phyloP scores from a whole-genome alignment of 192 early-diverging fungal species.

The Coemansia sp. region DNA sequence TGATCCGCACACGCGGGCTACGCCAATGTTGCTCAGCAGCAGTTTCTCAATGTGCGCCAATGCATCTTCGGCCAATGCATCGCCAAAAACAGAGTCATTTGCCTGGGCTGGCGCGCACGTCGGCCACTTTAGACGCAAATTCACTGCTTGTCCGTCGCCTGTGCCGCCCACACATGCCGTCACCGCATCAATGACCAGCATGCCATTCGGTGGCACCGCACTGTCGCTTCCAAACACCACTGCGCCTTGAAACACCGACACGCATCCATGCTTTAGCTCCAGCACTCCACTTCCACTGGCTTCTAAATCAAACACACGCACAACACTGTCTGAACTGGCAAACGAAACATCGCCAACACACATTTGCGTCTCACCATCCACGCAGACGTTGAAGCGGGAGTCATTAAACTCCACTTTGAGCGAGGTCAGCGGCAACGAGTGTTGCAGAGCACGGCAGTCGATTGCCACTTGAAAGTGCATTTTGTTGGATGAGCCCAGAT shows the following conservation, averaged over 20 bases:
- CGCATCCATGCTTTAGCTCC: conserved; percentile 9
- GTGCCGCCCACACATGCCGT: conserved; percentile 6
- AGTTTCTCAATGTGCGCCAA: conserved; percentile 31
- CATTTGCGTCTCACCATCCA: not conserved
- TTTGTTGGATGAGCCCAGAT: not conserved
- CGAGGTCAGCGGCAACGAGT: conserved; percentile 13
- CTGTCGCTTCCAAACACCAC: conserved; percentile 2
- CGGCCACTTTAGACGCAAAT: conserved; percentile 26
- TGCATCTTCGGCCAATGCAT: not conserved
- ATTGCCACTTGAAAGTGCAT: conserved; percentile 39
- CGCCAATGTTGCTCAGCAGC: conserved; percentile 27
- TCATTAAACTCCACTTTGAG: conserved; percentile 29
- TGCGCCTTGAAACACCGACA: conserved; percentile 20
- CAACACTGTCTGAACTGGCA: not conserved
- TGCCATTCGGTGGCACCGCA: not conserved
- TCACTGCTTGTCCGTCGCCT: not conserved
- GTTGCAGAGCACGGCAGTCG: conserved; percentile 19
- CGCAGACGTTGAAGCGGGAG: conserved; percentile 8
- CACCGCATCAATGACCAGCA: not conserved
- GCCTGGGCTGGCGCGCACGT: conserved; percentile 15
- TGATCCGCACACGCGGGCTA: conserved; percentile 13
- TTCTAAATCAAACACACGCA: conserved; percentile 4
- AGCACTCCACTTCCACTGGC: not conserved
- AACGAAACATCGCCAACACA: not conserved
- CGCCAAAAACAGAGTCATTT: not conserved